Percentiles rank a stretch among this genome's conserved stretches.
These are phyloP conservation scores for Cyanidiococcus yangmingshanensis DNA, from an alignment of 23 red algal species.

Conservation along the genomic window DNA sequence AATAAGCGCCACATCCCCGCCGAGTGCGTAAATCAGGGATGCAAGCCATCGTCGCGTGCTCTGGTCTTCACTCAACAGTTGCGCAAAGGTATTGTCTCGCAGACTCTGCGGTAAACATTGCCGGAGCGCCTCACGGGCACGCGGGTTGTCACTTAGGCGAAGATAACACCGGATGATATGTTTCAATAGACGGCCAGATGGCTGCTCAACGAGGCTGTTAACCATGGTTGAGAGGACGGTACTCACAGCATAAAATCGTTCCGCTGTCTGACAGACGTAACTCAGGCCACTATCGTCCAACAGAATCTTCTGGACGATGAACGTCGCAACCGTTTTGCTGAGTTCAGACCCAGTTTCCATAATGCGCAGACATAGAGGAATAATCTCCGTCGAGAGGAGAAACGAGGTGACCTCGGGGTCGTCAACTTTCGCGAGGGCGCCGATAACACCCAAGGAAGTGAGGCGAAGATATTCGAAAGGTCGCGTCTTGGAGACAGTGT, in stretches of 20 bases:
- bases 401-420: constrained; percentile 97
- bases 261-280: constrained; percentile 95
- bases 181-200: constrained; percentile 77
- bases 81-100: constrained; percentile 63
- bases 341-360: constrained; percentile 99
- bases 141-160: constrained; percentile 78
- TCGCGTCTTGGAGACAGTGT: constrained; percentile 93
- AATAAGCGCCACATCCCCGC: constrained; percentile 8
- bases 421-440: constrained; percentile 96
- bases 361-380: constrained; percentile 87
- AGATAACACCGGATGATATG: constrained; percentile 97
- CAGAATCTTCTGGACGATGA: constrained; percentile 99
- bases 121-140: constrained; percentile 80
- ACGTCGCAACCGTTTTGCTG: constrained; percentile 97
- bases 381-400: constrained; percentile 91
- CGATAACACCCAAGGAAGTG: constrained; percentile 98
- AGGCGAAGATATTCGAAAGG: constrained; percentile 98
- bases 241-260: constrained; percentile 93
- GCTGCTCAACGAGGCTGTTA: constrained; percentile 56
- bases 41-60: constrained; percentile 83
- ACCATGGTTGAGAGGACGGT: constrained; percentile 96
- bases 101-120: constrained; percentile 77
- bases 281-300: constrained; percentile 81
- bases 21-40: constrained; percentile 62
- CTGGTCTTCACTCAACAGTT: constrained; percentile 67